Evolutionary conservation across 1,139 yeast species (phyloP).

Genomic region (Lodderomyces elongisporus): DNA sequence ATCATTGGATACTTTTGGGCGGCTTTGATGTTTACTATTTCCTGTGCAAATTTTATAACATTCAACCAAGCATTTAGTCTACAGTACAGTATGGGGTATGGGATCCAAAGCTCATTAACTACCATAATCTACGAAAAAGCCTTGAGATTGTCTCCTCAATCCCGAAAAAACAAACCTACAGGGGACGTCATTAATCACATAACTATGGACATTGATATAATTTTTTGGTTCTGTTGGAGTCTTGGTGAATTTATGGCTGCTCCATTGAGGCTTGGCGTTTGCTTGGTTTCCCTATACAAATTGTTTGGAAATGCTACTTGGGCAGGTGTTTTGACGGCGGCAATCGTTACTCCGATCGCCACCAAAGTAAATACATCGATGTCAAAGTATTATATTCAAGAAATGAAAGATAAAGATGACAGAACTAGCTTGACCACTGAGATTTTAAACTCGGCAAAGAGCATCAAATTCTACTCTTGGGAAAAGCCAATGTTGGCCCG

Average conservation of each 20-base stretch:
- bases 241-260: conserved; percentile 51
- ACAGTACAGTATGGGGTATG: conserved; percentile 16
- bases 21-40: conserved; percentile 20
- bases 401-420: conserved; percentile 31
- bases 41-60: conserved; percentile 22
- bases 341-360: conserved; percentile 31
- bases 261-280: conserved; percentile 27
- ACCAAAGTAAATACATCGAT: conserved; percentile 27
- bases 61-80: conserved; percentile 23
- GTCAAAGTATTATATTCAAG: conserved; percentile 19
- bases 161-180: conserved; percentile 33
- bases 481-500: conserved; percentile 35
- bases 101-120: conserved; percentile 22
- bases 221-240: conserved; percentile 24
- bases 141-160: conserved; percentile 31
- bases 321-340: conserved; percentile 32
- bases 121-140: conserved; percentile 32
- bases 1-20: conserved; percentile 31
- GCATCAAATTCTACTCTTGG: conserved; percentile 39
- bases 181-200: conserved; percentile 39
- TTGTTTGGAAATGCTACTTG: conserved; percentile 32
- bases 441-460: conserved; percentile 35
- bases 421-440: conserved; percentile 37
- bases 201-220: conserved; percentile 30
- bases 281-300: conserved; percentile 24